Base-by-base conservation (phyloP, 768 basidiomycete species). In the Aureoboletus auriporus region DNA sequence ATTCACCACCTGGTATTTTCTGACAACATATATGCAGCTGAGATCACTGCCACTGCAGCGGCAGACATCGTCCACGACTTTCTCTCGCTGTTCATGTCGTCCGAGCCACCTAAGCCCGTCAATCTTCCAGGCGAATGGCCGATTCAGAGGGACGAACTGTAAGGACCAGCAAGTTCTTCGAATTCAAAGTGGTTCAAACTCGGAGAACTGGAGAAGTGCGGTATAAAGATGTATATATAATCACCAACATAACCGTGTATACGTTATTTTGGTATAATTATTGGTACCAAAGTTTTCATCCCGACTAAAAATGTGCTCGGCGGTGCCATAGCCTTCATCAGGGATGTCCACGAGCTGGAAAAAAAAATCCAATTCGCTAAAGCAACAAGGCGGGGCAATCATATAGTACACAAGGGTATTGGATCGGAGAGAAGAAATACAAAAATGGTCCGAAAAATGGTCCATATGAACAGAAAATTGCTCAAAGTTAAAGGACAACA, bases 231-330 rank as follows among this genome's bases (percentile, higher is more conserved):
- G 20, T 23, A 4, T 23, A 23, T 5, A 37, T 26, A 14, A 31
- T 8, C 29, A 34, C 8, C 5, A 35, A 10, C 36, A 27, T 14
- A 13, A 31, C 14, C 6, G 4, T 43, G 6, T 5, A 31, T 31
- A 31, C 34, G 12, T 34, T 14, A 13, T n/a, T 14, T 34, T 14
- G n/a, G 34, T 34, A 34, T 34, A 13, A 31, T 12, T 12, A 31
- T 31, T 31, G 30, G 30, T 8, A 17, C 11, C 58, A 84, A 84
- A 30, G 86, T 85, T 28, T 79, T 8, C 86, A 88, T 58, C 67
- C 88, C 43, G 83, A 89, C 27, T 86, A 87, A 13, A 39, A 50
- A 9, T 14, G 10, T 30, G 27, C 39, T 36, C 33, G 26, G 16
- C 9, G 29, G 29, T 20, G 16, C 11, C 17, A 9, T 29, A n/a